These are phyloP conservation scores for Pisolithus sp. DNA, from an alignment of 768 basidiomycete genomes.

Conservation along the genomic window DNA sequence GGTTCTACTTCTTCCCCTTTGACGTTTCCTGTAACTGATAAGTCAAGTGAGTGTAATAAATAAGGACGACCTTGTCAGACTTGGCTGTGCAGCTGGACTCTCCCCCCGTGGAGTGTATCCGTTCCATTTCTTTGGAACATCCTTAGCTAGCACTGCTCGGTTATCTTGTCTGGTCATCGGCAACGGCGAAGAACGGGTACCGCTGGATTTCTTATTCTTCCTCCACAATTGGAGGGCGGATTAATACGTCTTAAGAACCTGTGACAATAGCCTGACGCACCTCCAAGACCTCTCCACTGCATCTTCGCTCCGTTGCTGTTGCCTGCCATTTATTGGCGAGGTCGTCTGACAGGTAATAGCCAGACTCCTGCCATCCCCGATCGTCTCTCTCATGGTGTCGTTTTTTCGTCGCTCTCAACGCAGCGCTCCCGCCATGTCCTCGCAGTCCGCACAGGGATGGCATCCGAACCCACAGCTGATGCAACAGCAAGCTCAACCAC, in stretches of 20 bases:
- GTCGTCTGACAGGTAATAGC: neutral
- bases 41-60: too few species aligned
- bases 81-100: too few species aligned
- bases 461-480: conserved; percentile 29
- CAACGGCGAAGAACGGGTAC: neutral
- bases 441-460: conserved; percentile 22
- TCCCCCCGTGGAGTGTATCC: too few species aligned
- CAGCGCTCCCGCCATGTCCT: conserved; percentile 14
- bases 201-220: neutral
- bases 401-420: neutral
- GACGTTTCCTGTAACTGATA: neutral
- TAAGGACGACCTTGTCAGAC: too few species aligned
- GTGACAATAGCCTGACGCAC: neutral
- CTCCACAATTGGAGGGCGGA: neutral
- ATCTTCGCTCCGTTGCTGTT: neutral
- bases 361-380: neutral
- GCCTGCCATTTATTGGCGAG: neutral
- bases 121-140: too few species aligned
- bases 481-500: conserved; percentile 15
- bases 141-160: neutral
- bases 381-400: conserved; percentile 7
- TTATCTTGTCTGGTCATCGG: neutral
- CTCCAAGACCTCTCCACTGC: neutral
- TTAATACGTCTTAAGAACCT: neutral
- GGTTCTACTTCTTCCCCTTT: too few species aligned